These are phyloP conservation scores for Nepenthes gracilis DNA, from an alignment of 148 eudicot species.

Conservation along the genomic window DNA sequence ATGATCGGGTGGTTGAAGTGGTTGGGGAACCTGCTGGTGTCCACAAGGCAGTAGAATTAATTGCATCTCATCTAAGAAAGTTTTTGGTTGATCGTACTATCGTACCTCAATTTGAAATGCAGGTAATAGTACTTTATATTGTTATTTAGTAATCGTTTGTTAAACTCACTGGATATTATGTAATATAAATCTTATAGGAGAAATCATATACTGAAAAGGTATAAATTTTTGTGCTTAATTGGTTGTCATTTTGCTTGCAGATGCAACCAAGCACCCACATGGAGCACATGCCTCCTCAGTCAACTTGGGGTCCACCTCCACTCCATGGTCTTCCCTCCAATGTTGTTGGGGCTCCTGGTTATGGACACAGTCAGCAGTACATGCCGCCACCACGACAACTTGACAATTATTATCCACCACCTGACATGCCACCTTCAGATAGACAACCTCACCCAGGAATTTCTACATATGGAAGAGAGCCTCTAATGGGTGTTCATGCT, in stretches of 20 bases:
- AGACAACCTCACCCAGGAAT: slow-evolving; percentile 73
- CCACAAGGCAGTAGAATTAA: slow-evolving; percentile 70
- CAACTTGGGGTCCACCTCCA: slow-evolving; percentile 73
- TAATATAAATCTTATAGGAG: not conserved
- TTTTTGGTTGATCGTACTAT: slow-evolving; percentile 88
- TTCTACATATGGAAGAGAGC: slow-evolving; percentile 81
- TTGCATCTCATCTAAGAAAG: slow-evolving; percentile 73
- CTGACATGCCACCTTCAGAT: slow-evolving; percentile 55
- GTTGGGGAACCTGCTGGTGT: slow-evolving; percentile 69
- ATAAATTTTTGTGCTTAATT: not conserved
- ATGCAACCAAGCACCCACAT: slow-evolving; percentile 68
- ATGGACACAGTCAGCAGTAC: slow-evolving; percentile 47
- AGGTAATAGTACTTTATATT: slow-evolving; percentile 25
- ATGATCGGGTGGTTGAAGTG: slow-evolving; percentile 84
- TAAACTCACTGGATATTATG: not conserved
- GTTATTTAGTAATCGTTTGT: not conserved
- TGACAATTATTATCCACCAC: slow-evolving; percentile 62
- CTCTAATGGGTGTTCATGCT: slow-evolving; percentile 36
- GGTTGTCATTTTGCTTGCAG: slow-evolving; percentile 19
- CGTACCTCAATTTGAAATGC: slow-evolving; percentile 64
- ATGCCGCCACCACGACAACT: slow-evolving; percentile 66
- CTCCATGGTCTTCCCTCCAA: slow-evolving; percentile 53
- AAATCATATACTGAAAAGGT: not conserved
- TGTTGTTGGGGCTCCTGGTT: slow-evolving; percentile 50
- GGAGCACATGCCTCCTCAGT: slow-evolving; percentile 60